These are phyloP conservation scores for Lathyrus tuberosus DNA, from an alignment of 306 rosid species.

Conservation along the genomic window DNA sequence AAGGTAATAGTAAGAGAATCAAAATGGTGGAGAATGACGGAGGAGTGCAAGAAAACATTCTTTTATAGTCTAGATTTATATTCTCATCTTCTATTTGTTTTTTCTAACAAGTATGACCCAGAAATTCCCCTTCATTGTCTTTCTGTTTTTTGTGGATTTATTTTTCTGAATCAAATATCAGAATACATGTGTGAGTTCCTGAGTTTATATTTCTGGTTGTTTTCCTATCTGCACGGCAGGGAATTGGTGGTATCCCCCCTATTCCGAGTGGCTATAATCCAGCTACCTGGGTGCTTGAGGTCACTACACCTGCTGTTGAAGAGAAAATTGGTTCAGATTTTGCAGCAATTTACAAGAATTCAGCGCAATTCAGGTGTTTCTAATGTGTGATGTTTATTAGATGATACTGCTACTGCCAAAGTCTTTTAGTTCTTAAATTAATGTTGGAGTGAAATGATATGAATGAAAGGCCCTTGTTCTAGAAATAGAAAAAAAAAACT, in stretches of 20 bases:
- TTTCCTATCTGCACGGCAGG: slow-evolving; percentile 47
- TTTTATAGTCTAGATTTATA: slow-evolving; percentile 11
- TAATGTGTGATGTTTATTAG: slow-evolving; percentile 28
- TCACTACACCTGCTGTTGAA: slow-evolving; percentile 74
- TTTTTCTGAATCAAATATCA: slow-evolving; percentile 1
- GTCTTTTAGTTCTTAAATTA: slow-evolving; percentile 1
- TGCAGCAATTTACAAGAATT: slow-evolving; percentile 58
- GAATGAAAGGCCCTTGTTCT: slow-evolving; percentile 6
- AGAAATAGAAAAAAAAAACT: background rate
- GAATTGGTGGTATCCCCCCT: slow-evolving; percentile 55
- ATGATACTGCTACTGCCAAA: background rate
- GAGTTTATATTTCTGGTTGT: slow-evolving; percentile 21
- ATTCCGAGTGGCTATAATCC: slow-evolving; percentile 79
- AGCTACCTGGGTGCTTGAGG: slow-evolving; percentile 96
- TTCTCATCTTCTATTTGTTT: slow-evolving; percentile 20
- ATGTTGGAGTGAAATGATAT: slow-evolving; percentile 17
- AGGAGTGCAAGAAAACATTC: background rate
- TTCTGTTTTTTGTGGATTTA: background rate
- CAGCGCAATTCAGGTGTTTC: slow-evolving; percentile 64
- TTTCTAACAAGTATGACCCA: background rate
- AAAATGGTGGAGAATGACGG: background rate
- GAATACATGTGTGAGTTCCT: slow-evolving; percentile 12
- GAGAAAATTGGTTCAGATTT: slow-evolving; percentile 65
- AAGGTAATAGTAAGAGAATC: background rate
- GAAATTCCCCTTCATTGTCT: background rate